A percentile compares a stretch with the other conserved stretches of the same genome.
Evolutionary conservation across 176 grass and related monocot genomes (phyloP).

Genomic region (Aechmea fasciata): DNA sequence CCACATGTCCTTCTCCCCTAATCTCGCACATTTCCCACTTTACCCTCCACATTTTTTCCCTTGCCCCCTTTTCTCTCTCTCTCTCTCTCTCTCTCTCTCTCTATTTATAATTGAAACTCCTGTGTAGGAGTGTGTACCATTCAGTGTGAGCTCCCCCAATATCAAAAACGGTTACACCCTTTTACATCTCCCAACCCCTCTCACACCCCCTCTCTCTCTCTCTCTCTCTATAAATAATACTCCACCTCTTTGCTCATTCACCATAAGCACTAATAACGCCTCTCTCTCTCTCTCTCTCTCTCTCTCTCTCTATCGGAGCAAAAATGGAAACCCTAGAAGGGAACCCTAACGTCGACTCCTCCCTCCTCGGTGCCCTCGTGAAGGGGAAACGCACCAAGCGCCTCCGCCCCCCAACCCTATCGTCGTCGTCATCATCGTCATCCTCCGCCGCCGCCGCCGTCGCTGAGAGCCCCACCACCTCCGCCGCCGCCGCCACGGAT

Average conservation of each 20-base stretch:
- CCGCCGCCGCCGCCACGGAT: background rate
- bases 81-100: background rate
- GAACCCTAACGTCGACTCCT: slow-evolving; percentile 13
- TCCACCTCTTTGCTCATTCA: too few species aligned
- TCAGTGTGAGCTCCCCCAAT: too few species aligned
- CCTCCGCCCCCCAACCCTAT: slow-evolving; percentile 19
- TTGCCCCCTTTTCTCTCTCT: background rate
- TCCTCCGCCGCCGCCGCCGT: slow-evolving; percentile 23
- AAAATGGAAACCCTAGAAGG: slow-evolving; percentile 22
- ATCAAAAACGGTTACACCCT: too few species aligned
- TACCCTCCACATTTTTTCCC: slow-evolving; percentile 6
- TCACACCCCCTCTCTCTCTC: background rate
- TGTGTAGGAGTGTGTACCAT: background rate
- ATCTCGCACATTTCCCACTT: slow-evolving; percentile 12
- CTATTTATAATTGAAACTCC: background rate
- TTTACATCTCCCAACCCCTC: too few species aligned
- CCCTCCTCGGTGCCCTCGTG: slow-evolving; percentile 1
- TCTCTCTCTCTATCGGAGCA: background rate
- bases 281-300: background rate
- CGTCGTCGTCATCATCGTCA: background rate
- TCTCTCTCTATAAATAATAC: background rate
- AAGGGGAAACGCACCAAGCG: slow-evolving; percentile 61
- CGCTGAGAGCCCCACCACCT: slow-evolving; percentile 44
- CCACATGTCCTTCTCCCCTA: background rate
- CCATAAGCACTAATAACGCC: too few species aligned